Conservation (phyloP, 257 asterid genomes). For the Pogostemon cablin region DNA sequence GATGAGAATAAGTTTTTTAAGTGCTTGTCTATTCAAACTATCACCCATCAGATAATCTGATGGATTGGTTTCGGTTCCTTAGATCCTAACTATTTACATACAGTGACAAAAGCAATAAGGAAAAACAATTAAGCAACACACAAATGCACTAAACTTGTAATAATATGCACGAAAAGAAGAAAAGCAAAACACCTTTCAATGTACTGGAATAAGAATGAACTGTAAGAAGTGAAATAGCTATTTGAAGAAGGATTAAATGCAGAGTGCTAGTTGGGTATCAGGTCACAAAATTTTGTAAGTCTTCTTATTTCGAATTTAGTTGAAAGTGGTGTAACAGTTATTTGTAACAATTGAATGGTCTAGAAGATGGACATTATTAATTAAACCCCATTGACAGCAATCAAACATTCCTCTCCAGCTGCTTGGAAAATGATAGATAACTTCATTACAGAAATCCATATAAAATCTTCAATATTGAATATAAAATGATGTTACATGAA, state of each 20-base stretch:
- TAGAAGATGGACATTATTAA: too few species aligned
- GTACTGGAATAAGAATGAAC: too few species aligned
- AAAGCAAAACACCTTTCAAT: too few species aligned
- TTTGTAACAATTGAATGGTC: too few species aligned
- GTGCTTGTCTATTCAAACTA: neutral
- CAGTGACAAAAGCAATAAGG: neutral
- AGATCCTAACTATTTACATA: too few species aligned
- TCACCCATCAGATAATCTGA: constrained; percentile 8
- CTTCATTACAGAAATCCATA: neutral
- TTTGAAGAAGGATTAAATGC: too few species aligned
- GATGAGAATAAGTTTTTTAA: neutral
- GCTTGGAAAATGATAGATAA: constrained; percentile 9
- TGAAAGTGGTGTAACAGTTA: neutral
- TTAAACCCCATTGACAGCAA: neutral
- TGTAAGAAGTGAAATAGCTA: too few species aligned
- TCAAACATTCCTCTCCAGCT: neutral
- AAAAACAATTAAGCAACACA: too few species aligned
- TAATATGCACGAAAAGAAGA: too few species aligned
- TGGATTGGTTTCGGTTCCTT: neutral
- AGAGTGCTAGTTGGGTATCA: too few species aligned
- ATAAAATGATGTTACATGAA: neutral
- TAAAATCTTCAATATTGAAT: constrained; percentile 9
- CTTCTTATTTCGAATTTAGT: neutral
- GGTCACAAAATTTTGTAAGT: too few species aligned
- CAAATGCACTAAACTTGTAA: too few species aligned